Base-by-base conservation (phyloP, 1,284 basidiomycete species). In the Puccinia novopanici region DNA sequence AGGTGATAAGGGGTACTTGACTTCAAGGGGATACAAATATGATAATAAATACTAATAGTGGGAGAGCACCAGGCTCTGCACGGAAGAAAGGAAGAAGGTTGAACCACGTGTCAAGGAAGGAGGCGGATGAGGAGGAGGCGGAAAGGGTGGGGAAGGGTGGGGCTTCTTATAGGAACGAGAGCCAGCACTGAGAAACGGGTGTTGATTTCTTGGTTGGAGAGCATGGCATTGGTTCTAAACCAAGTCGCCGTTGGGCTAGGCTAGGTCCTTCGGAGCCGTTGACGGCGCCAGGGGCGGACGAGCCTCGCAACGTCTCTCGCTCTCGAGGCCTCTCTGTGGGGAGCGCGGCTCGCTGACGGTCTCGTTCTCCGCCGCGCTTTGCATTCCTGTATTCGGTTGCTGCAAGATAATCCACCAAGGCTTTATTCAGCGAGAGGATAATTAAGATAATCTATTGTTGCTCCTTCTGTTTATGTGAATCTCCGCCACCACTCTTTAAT, bases 51-150 rank as follows among this genome's bases (percentile, higher is more conserved):
- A 71, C 68, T 71, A 27, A 71, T 71, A 22, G 24, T 34, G 2
- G 34, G 34, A 4, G 68, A 71, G 68, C 68, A 71, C 68, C 68
- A 71, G 68, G 68, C 68, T 54, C 68, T 54, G 50, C 22, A 71
- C 27, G 3, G 34, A 34, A 71, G 34, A 17, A 54, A 71, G n/a
- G 0, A n/a, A 71, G 27, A 71, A 54, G 48, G 30, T 42, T 68
- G 65, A 68, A 50, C 65, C 42, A 68, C 65, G 45, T 45, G 24
- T 48, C 1, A 68, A 10, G 40, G 24, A 71, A 37, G 40, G 50
- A 48, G 22, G 24, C 19, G 42, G 63, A 48, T 67, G 63, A 10
- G 40, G 63, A 27, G n/a, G 24, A 17, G 22, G 22, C 2, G 63
- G 4, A 40, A 30, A 22, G 8, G n/a, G 27, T n/a, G n/a, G n/a